phyloP scores from a whole-genome alignment of 441 rosid genomes.

The Erysimum cheiri region DNA sequence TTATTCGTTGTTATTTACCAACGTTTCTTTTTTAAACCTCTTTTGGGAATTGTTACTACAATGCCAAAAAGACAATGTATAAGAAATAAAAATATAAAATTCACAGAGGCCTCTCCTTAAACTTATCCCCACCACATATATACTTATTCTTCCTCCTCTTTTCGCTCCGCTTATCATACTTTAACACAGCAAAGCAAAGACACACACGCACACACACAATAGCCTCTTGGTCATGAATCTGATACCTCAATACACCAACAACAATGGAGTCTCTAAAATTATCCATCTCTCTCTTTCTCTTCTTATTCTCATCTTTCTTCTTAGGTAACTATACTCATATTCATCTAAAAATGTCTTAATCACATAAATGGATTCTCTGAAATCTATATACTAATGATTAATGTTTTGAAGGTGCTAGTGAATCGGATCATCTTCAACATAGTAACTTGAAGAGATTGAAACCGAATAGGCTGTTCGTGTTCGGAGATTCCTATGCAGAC shows the following conservation, averaged over 20 bases:
- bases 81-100: background rate
- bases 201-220: conserved; percentile 13
- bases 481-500: conserved; percentile 86
- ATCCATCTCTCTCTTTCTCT: conserved; percentile 27
- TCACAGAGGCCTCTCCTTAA: conserved; percentile 29
- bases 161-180: conserved; percentile 39
- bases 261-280: conserved; percentile 31
- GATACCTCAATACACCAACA: conserved; percentile 23
- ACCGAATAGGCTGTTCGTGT: conserved; percentile 62
- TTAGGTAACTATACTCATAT: conserved; percentile 23
- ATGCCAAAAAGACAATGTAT: conserved; percentile 2
- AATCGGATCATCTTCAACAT: conserved; percentile 34
- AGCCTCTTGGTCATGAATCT: conserved; percentile 27
- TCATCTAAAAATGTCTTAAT: background rate
- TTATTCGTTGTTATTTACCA: background rate
- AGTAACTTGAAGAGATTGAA: conserved; percentile 9
- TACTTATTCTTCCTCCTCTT: conserved; percentile 31
- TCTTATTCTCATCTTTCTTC: conserved; percentile 31
- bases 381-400: background rate
- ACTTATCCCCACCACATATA: conserved; percentile 37
- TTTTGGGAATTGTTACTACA: conserved; percentile 2
- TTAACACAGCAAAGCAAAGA: conserved; percentile 19
- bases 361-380: background rate
- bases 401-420: conserved; percentile 35
- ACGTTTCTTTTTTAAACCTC: background rate